Evolutionary conservation across 768 basidiomycete species (phyloP), one percentile per base, ranked within the genome.

Genomic region (Baorangia bicolor): DNA sequence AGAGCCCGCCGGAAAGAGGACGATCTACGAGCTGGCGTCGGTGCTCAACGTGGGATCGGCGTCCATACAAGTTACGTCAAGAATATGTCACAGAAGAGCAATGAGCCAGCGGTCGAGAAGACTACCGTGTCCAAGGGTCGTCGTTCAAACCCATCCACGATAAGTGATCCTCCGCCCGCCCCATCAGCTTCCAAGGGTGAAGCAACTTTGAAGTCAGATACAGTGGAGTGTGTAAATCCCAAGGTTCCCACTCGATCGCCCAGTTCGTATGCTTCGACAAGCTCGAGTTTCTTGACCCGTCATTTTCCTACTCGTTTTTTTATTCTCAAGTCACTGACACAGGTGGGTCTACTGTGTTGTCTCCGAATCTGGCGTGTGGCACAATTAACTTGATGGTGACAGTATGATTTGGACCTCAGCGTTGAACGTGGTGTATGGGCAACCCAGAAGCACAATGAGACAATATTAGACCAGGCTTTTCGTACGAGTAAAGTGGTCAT

Each of bases 371-470:
- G 14, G 7, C 10, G 13, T 20, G 16, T 7, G 23, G 10, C 30
- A 21, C 47, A 8, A 30, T 27, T 51, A 25, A 48, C 44, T 54
- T 49, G 37, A 34, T 18, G 49, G n/a, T 35, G 14, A 6, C 64
- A 93, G 92, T 78, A 78, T 56, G 90, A 92, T 71, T 73, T 94
- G 66, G 87, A 94, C 61, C 73, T 89, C 33, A 93, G 91, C 69
- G 85, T 92, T 25, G 77, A 88, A 67, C 81, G 80, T 14, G 88
- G 90, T 1, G 51, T 90, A 2, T 98, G 96, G 96, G 89, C 91
- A 42, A 98, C 95, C 1, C 96, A 98, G 73, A 81, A 78, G 62
- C 94, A 96, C 73, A 97, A 96, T 64, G 93, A 97, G 72, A 84
- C 83, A 10, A 85, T 96, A 45, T 77, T 97, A 16, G 94, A 98